Base-by-base conservation (phyloP, 371 early-diverging fungal genomes). In the Mucor piriformis region DNA sequence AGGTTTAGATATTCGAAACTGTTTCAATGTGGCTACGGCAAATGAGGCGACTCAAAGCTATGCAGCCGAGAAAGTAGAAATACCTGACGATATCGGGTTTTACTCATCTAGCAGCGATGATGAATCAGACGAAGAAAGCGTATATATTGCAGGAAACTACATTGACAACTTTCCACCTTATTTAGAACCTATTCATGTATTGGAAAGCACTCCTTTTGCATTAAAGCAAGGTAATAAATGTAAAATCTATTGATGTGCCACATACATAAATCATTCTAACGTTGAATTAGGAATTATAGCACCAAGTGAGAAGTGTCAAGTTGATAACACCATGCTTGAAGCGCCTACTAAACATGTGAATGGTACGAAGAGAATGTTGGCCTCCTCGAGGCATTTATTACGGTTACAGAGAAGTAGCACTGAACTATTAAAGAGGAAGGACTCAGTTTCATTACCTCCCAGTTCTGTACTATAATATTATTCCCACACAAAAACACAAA, bases 1-100 rank as follows among this genome's bases (percentile, higher is more conserved):
- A 18, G 69, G 69, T 23, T 23, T 69, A 23, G 73, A 69, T 55
- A 72, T 72, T 27, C 56, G 66, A 20, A 62, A 63, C 6, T 59
- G 63, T 25, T 66, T 70, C 7, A 66, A 70, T 47, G 64, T 64
- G 3, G 54, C 71, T 23, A 66, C 71, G 0, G 67, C 71, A 3
- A 38, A 55, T 8, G 71, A 70, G 24, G 71, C 56, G 12, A 63
- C 60, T 37, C 54, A 66, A 57, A 54, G 64, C 4, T 70, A 48
- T 50, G 43, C 59, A 11, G 59, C 59, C 7, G 58, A 57, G 29
- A 57, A 57, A 50, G 58, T 57, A 11, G 58, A 50, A 42, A 49
- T 57, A 47, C n/a, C 56, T 23, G 6, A 16, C 12, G 10, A 47
- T 47, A 37, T 37, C 38, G 15, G 11, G 3, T 37, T 37, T 13